Evolutionary conservation across 2,329 filamentous ascomycete species (phyloP), one percentile per base, ranked within the genome.

Genomic region (Ophiostoma pallidulum): DNA sequence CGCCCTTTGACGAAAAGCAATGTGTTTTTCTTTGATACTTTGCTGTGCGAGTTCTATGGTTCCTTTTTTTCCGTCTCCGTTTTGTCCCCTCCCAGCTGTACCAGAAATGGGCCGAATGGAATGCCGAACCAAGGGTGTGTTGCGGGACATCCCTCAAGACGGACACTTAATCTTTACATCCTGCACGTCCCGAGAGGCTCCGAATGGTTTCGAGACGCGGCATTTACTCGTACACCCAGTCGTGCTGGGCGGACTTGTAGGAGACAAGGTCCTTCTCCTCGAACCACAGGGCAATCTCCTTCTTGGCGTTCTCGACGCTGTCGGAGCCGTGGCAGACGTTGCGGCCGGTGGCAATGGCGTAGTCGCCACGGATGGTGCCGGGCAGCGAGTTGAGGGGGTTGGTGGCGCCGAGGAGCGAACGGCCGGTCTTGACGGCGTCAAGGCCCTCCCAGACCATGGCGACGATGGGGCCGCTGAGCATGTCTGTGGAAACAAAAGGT

Each of bases 291-390:
- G 84, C 84, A 68, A 98, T 98, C 80, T 98, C 92, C 86, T 97
- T 96, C 85, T 97, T 81, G 73, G 92, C 92, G 77, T 81, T 95
- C 82, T 98, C 92, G 72, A 98, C 91, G 68, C 78, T 82, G 80
- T 98, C 92, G 72, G 89, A 96, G 69, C 92, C 92, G 83, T 98
- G 92, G 86, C 91, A 97, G 75, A 97, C 89, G 79, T 98, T 98
- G 71, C 91, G 88, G 74, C 92, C 92, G 67, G 89, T 84, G 63
- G 88, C 82, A 60, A 91, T 84, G 66, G 84, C 84, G 67, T 70
- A 89, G 75, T 90, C 84, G 67, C 82, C 91, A 75, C 92, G 91
- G 80, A 98, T 98, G 76, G 92, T 98, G 69, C 92, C 92, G 57
- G 92, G 92, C 63, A 84, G 81, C 50, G 91, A 97, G 67, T 84